These are phyloP conservation scores for Zangia roseola DNA, from an alignment of 768 basidiomycete species.

Conservation along the genomic window DNA sequence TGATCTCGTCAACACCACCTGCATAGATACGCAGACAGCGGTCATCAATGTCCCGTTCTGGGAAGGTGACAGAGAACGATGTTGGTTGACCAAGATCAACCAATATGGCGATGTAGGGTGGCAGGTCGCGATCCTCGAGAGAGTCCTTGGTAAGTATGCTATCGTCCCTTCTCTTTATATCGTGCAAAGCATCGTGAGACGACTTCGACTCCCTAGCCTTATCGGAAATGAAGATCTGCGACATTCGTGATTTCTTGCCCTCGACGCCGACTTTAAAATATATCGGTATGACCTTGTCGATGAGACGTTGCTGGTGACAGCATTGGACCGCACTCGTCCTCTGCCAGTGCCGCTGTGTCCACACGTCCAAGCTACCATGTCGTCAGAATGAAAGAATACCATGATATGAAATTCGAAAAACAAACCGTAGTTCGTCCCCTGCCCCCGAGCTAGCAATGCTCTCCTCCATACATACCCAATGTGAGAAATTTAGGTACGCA, in stretches of 20 bases:
- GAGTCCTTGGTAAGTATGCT: not conserved
- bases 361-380: not conserved
- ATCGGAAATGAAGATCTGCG: constrained; percentile 21
- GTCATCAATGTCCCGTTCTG: not conserved
- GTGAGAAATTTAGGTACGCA: too few relatives aligned
- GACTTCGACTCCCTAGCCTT: not conserved
- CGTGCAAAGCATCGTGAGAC: not conserved
- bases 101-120: constrained; percentile 10
- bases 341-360: too few relatives aligned
- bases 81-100: constrained; percentile 5
- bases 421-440: too few relatives aligned
- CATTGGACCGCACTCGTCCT: constrained; percentile 18
- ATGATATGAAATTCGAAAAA: too few relatives aligned
- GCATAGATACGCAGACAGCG: constrained; percentile 9
- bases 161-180: not conserved
- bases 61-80: constrained; percentile 3
- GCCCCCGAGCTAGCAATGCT: too few relatives aligned
- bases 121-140: not conserved
- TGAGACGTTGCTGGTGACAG: constrained; percentile 4
- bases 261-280: constrained; percentile 1
- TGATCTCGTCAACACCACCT: not conserved
- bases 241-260: not conserved
- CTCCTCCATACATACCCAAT: too few relatives aligned
- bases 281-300: constrained; percentile 15
- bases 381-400: too few relatives aligned